Percentiles rank a stretch among this genome's conserved stretches.
Conservation (phyloP, 495 filamentous ascomycete genomes). For the Clohesyomyces aquaticus region DNA sequence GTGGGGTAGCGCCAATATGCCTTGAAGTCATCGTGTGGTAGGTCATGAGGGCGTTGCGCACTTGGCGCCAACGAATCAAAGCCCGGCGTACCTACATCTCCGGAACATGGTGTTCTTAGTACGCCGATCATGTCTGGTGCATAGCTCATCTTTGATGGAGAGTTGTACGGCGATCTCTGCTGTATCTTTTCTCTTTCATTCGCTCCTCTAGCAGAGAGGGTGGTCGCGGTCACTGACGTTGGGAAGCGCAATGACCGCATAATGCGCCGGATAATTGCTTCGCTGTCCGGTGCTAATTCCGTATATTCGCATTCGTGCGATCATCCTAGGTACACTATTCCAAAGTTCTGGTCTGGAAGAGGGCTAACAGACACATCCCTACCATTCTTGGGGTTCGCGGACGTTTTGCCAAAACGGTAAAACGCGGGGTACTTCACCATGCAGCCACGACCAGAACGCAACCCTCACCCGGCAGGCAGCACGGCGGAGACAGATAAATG, state of each 20-base stretch:
- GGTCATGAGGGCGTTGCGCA: slow-evolving; percentile 4
- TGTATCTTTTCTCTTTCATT: neutral
- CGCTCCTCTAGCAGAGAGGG: neutral
- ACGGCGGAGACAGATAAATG: neutral
- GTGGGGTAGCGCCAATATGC: neutral
- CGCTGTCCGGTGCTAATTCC: neutral
- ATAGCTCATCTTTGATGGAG: neutral
- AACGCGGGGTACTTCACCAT: slow-evolving; percentile 17
- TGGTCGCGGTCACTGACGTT: neutral
- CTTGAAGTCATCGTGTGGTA: neutral
- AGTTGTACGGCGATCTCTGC: neutral
- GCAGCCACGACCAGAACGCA: neutral
- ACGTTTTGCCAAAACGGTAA: slow-evolving; percentile 25
- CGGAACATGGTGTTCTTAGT: no score
- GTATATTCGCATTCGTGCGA: neutral
- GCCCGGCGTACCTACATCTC: slow-evolving; percentile 4
- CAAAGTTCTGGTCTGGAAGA: neutral
- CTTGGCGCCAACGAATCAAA: slow-evolving; percentile 14
- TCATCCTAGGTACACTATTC: neutral
- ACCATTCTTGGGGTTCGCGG: slow-evolving; percentile 4
- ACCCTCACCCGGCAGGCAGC: neutral
- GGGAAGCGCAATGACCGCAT: slow-evolving; percentile 10
- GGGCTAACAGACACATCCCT: neutral
- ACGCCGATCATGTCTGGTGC: no score
- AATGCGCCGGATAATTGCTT: slow-evolving; percentile 7